Conservation (phyloP, 148 eudicot genomes). For the Nepenthes mirabilis region DNA sequence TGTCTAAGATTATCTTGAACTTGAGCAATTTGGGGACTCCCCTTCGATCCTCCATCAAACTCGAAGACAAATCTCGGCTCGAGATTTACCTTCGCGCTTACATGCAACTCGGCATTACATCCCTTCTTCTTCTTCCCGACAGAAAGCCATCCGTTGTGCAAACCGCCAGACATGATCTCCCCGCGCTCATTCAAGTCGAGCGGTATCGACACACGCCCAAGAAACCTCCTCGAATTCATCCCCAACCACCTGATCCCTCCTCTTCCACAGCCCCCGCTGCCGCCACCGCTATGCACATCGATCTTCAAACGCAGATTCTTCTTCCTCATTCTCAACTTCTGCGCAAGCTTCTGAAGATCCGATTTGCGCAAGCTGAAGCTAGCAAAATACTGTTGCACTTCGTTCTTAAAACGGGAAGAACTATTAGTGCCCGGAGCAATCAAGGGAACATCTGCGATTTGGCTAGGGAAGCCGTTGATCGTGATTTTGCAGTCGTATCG, state of each 20-base stretch:
- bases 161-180: conserved; percentile 18
- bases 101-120: conserved; percentile 22
- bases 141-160: conserved; percentile 67
- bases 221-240: conserved; percentile 14
- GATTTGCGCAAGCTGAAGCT: conserved; percentile 37
- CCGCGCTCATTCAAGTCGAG: conserved; percentile 30
- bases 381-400: conserved; percentile 16
- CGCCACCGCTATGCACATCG: conserved; percentile 9
- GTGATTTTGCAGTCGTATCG: conserved; percentile 66
- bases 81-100: conserved; percentile 54
- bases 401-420: conserved; percentile 6
- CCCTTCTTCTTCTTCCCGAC: conserved; percentile 16
- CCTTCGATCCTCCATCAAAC: conserved; percentile 82
- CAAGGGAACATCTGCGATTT: conserved; percentile 32
- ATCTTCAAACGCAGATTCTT: conserved; percentile 19
- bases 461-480: conserved; percentile 35
- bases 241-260: conserved; percentile 17
- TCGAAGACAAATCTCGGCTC: conserved; percentile 81
- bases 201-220: conserved; percentile 39
- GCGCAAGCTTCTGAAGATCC: conserved; percentile 25
- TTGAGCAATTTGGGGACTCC: conserved; percentile 85
- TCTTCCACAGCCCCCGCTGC: conserved; percentile 11
- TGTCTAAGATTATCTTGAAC: conserved; percentile 65
- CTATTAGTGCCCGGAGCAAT: conserved; percentile 15
- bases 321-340: not conserved